Base-by-base conservation (phyloP, 2,329 filamentous ascomycete species). In the Endoconidiophora laricicola region DNA sequence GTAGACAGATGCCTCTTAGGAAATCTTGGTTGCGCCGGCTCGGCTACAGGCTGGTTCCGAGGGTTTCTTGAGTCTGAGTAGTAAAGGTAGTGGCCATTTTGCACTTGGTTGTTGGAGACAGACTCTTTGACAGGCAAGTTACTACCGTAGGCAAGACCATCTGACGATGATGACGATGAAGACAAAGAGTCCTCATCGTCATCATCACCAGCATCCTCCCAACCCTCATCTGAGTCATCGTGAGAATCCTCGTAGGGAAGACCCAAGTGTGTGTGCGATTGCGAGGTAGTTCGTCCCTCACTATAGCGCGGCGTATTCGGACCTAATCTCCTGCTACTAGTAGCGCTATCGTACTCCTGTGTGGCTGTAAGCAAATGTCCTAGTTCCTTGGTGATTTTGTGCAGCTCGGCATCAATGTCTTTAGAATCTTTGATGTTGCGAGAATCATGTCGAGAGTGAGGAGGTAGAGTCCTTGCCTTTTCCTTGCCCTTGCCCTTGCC, bases 121-220 rank as follows among this genome's bases (percentile, higher is more conserved):
- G 46, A 20, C 16, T 23, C 20, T 22, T 33, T 33, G 14, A 26
- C 4, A n/a, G 37, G 14, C 7, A 26, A 16, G 16, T 24, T 36
- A 5, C 20, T 9, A 20, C 52, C 52, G 22, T 53, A 53, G 7
- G 40, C 52, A 10, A 53, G 44, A 18, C 48, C 52, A 26, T 53
- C 44, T n/a, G 48, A 53, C 4, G 41, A 44, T 16, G 48, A 49
- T 16, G 48, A 49, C 10, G 44, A 46, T 22, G 48, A 33, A 0
- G 48, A 44, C 12, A 36, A 33, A 33, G 50, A 52, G 16, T 44
- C 40, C 2, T 26, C 20, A 4, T 49, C 41, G 6, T 24, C 26
- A 14, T 53, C 47, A 7, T 53, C 52, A 2, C 39, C 43, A 29
- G 29, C 48, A 26, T 46, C 44, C n/a, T 53, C 48, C 52, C 52